Evolutionary conservation across 2,329 filamentous ascomycete species (phyloP), one percentile per base, ranked within the genome.

Genomic region (Domatiomyces globalis): DNA sequence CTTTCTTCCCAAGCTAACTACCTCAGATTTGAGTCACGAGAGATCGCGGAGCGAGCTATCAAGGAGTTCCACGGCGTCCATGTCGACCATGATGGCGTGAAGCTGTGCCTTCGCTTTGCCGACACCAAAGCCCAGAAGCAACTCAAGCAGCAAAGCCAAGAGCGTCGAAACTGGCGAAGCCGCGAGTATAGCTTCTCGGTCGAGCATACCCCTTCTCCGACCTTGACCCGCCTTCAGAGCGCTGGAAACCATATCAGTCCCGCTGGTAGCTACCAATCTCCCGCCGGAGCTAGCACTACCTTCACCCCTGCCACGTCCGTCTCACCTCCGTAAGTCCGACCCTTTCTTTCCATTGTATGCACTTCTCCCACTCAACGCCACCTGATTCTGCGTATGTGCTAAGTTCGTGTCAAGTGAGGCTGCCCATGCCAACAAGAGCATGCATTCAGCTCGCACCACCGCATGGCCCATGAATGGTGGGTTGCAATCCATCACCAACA

Each of bases 41-140:
- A 94, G 0, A 76, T 94, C 60, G 96, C 92, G 60, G 89, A 96
- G 61, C 81, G 88, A 59, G 83, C 98, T 60, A 87, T 98, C 67
- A 75, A 77, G 61, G 81, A 84, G 57, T 98, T 85, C 70, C 89
- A 94, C 69, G 90, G 92, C 58, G 73, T 82, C 60, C 72, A 78
- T 27, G 77, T 86, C 58, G 85, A 85, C 43, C 81, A 85, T 33
- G 87, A 94, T 62, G 81, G 84, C 25, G 79, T 92, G 58, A 82
- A 89, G 57, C 80, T 92, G 70, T 89, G 95, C 70, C 88, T 98
- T 60, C 89, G 92, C 58, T 98, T 94, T 67, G 90, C 94, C 56
- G 92, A 98, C 65, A 98, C 92, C 39, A 87, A 92, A 51, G 85
- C 90, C 56, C 92, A 98, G 69, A 98, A 98, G 74, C 81, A 92